Evolutionary conservation across 2,329 filamentous ascomycete genomes (phyloP), one percentile per base, ranked within the genome.

Genomic region (Monilinia laxa): DNA sequence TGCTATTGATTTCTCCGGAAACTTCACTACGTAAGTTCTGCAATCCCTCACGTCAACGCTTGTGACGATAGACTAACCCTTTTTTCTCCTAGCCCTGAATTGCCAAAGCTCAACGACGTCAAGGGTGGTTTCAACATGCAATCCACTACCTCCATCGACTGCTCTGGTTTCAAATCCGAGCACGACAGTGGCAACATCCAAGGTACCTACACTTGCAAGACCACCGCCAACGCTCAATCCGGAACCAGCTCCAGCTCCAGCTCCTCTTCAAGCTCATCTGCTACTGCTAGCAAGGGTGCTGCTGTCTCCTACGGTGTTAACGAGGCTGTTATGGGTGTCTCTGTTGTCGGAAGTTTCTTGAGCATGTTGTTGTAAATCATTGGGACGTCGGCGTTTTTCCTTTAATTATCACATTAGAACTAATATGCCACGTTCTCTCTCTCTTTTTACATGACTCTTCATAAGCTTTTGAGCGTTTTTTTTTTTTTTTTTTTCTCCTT

Each of bases 1-100:
- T 81, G 92, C 92, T 74, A 83, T 98, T 76, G 89, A 92, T 78
- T 87, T 97, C 78, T 88, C 88, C 74, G 95, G 95, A 75, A 90
- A 87, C 82, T 96, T 97, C 79, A 84, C 87, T 70, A 83, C 85
- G 92, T 96, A 84, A 83, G 91, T 18, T 14, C 12, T 6, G 1
- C 6, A 7, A 16, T 9, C 16, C 1, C 10, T 59, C 5, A 42
- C 23, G n/a, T 20, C 2, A 4, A 4, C 11, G 12, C 16, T n/a
- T 4, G 28, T 42, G 42, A 63, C 35, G n/a, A n/a, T 60, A 52
- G 52, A 2, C 40, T 68, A 67, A 77, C 80, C 73, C 63, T 9
- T 28, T 51, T 65, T 35, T 6, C 31, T 9, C 31, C 1, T 73
- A 96, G 92, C 68, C 87, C 95, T 72, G 76, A 83, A 47, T 84